Evolutionary conservation across 306 rosid species (phyloP), one percentile per base, ranked within the genome.

Genomic region (Cicer bijugum): DNA sequence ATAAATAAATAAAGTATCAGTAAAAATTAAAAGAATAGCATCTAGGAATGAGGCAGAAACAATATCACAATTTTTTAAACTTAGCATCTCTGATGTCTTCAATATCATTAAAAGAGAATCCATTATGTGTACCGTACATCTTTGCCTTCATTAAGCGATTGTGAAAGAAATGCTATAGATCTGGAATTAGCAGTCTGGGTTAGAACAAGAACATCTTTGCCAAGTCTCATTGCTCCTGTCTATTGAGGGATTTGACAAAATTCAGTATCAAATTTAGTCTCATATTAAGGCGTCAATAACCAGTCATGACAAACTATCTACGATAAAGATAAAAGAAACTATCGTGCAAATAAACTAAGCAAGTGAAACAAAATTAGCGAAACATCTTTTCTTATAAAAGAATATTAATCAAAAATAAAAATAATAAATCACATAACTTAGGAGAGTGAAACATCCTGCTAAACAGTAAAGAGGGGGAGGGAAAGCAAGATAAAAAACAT

Each of bases 141-240:
- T 80, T 87, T 87, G 70, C 80, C 86, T 76, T 84, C 85, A 70
- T 87, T 87, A 78, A 87, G 48, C 9, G 90, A 74, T 75, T 87
- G 90, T 60, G 90, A 87, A 77, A 87, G 86, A 75, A 87, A 87
- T 39, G 90, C 90, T 46, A 87, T 50, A 23, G 85, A 84, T 87
- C 90, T 77, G 56, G 90, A 87, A 61, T 50, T 56, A 48, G 80
- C 80, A 47, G 90, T 84, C 82, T 87, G 90, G 62, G 90, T 84
- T 40, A 87, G 64, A 84, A 87, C 88, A 66, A 87, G 82, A 77
- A 67, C 85, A 74, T 87, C 90, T 53, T 75, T 80, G 28, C 90
- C 90, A 77, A 87, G 86, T 76, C 90, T 84, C 90, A 87, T 87
- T 42, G 88, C 80, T 70, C 90, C 90, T 60, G 88, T 87, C 90